A percentile compares a stretch with the other conserved stretches of the same genome.
Evolutionary conservation across 345 rosid genomes (phyloP).

Genomic region (Citrus trifoliata): DNA sequence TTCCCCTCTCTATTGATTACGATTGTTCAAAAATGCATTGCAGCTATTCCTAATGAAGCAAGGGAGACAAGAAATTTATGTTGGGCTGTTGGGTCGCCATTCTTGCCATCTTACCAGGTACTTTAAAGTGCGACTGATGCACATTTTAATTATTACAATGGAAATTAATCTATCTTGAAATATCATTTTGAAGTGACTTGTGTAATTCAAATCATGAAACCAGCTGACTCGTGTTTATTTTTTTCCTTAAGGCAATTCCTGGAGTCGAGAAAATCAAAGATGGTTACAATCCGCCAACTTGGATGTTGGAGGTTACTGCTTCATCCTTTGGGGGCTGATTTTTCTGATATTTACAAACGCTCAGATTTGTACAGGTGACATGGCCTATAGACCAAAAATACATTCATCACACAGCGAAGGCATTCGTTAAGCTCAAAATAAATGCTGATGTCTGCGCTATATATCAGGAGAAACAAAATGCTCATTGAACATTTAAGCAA

Average conservation of each 20-base stretch:
- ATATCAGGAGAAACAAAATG: conserved; percentile 65
- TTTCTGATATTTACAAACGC: conserved; percentile 46
- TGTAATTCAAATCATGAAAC: neutral
- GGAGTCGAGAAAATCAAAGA: conserved; percentile 65
- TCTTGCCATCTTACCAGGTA: conserved; percentile 56
- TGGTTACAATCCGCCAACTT: conserved; percentile 82
- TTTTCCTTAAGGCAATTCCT: conserved; percentile 35
- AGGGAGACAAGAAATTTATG: conserved; percentile 78
- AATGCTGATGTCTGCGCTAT: neutral
- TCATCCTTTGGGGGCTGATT: conserved; percentile 51
- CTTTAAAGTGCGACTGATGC: conserved; percentile 51
- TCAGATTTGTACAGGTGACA: conserved; percentile 53
- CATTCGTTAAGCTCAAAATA: no score
- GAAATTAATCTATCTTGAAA: neutral
- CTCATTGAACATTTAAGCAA: conserved; percentile 52
- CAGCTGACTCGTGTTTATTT: neutral
- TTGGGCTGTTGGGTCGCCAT: conserved; percentile 68
- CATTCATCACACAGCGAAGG: neutral
- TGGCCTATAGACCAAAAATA: neutral
- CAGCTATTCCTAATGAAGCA: conserved; percentile 69
- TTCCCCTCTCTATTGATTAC: neutral
- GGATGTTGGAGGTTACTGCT: conserved; percentile 75
- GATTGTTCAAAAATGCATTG: conserved; percentile 3
- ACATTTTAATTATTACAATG: neutral
- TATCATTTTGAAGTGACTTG: neutral